phyloP scores from a whole-genome alignment of 148 eudicot species.

The Cornus florida region DNA sequence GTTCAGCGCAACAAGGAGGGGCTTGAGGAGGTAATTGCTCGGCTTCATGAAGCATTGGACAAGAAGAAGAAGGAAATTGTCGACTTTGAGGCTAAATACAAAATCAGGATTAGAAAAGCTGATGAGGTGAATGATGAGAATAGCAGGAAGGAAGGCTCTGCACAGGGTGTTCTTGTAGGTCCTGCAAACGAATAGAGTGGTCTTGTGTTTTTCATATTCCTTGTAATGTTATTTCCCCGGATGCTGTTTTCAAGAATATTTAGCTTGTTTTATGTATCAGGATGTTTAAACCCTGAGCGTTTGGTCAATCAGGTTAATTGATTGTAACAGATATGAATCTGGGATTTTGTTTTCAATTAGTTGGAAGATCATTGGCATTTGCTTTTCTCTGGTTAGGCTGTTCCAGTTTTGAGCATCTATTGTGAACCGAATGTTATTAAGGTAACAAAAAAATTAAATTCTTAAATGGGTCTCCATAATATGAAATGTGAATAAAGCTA shows the following conservation, averaged over 20 bases:
- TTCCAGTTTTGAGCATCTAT: no score
- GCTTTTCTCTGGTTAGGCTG: no score
- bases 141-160: slow-evolving; percentile 73
- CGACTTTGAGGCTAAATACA: slow-evolving; percentile 80
- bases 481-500: no score
- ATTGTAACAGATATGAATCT: neutral
- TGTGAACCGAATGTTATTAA: no score
- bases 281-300: neutral
- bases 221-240: neutral
- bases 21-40: slow-evolving; percentile 72
- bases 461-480: no score
- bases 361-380: neutral
- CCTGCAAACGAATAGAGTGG: slow-evolving; percentile 45
- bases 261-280: neutral
- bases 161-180: slow-evolving; percentile 96
- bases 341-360: neutral
- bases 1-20: slow-evolving; percentile 88
- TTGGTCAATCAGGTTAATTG: neutral
- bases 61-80: slow-evolving; percentile 80
- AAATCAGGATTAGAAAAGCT: slow-evolving; percentile 70
- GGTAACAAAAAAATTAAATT: no score
- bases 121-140: slow-evolving; percentile 56
- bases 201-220: neutral
- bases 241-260: neutral
- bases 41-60: slow-evolving; percentile 79